A percentile compares a stretch with the other conserved stretches of the same genome.
Conservation (phyloP, 2,329 filamentous ascomycete genomes). For the Pseudomassariella vexata region DNA sequence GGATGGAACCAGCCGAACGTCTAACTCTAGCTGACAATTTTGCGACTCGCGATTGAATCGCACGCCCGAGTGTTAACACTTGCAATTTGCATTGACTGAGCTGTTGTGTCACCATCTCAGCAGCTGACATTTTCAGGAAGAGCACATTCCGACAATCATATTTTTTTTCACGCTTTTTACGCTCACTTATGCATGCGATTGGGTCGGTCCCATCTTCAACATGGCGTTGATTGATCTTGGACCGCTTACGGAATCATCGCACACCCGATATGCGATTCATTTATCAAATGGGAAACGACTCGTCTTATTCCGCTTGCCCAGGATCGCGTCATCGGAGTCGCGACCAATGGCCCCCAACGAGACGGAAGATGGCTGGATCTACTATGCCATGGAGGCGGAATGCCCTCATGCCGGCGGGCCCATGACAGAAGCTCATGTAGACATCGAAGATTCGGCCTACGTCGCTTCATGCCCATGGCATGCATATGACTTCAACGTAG, state of each 20-base stretch:
- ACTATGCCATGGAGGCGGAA: slow-evolving; percentile 41
- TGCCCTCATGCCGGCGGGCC: slow-evolving; percentile 40
- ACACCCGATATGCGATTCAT: slow-evolving; percentile 34
- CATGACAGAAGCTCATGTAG: slow-evolving; percentile 37
- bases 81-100: no score
- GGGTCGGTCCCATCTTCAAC: no score
- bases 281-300: slow-evolving; percentile 37
- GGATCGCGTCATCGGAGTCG: slow-evolving; percentile 25
- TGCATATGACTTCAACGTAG: slow-evolving; percentile 42
- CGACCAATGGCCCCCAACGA: slow-evolving; percentile 21
- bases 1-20: no score
- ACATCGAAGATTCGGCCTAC: slow-evolving; percentile 42
- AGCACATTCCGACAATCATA: no score
- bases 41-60: no score
- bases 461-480: slow-evolving; percentile 41
- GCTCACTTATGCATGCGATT: no score
- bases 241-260: slow-evolving; percentile 24
- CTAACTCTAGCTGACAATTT: no score
- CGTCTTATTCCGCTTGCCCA: slow-evolving; percentile 37
- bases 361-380: slow-evolving; percentile 32
- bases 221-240: slow-evolving; percentile 24
- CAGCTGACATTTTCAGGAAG: no score
- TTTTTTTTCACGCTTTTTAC: no score
- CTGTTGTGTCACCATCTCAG: no score
- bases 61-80: no score